phyloP scores from a whole-genome alignment of 768 basidiomycete genomes.

The Hygrophorus russula region DNA sequence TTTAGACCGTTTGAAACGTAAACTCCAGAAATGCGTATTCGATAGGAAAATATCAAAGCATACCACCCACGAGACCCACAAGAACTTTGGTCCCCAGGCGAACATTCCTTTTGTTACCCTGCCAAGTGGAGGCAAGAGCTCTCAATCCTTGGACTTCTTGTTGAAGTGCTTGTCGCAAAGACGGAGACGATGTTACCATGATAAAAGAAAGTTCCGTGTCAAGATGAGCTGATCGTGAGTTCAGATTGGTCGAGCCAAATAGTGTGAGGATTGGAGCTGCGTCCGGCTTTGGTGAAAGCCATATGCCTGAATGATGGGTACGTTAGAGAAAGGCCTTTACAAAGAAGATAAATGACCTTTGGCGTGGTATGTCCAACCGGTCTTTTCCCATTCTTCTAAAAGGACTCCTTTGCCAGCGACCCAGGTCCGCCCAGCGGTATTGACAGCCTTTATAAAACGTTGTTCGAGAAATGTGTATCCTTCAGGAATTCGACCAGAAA shows the following conservation, averaged over 20 bases:
- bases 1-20: neutral
- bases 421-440: conserved; percentile 34
- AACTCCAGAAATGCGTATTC: neutral
- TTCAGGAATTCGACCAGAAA: conserved; percentile 91
- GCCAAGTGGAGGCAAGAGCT: conserved; percentile 3
- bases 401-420: conserved; percentile 38
- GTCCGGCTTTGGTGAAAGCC: conserved; percentile 54
- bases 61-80: conserved; percentile 8
- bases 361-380: conserved; percentile 97
- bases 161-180: conserved; percentile 5
- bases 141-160: conserved; percentile 6
- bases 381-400: conserved; percentile 78
- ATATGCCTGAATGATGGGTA: conserved; percentile 51
- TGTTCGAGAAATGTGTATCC: conserved; percentile 87
- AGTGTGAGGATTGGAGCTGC: conserved; percentile 61
- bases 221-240: conserved; percentile 80
- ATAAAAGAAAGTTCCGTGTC: conserved; percentile 90
- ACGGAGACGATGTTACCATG: conserved; percentile 52
- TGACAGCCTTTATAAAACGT: conserved; percentile 63
- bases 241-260: conserved; percentile 92
- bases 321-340: neutral
- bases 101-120: conserved; percentile 5
- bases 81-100: conserved; percentile 7
- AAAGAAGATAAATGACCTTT: conserved; percentile 51
- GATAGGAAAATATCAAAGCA: too few species aligned